Evolutionary conservation across 169 alveolate species (phyloP).

Genomic region (Ichthyophthirius multifiliis): DNA sequence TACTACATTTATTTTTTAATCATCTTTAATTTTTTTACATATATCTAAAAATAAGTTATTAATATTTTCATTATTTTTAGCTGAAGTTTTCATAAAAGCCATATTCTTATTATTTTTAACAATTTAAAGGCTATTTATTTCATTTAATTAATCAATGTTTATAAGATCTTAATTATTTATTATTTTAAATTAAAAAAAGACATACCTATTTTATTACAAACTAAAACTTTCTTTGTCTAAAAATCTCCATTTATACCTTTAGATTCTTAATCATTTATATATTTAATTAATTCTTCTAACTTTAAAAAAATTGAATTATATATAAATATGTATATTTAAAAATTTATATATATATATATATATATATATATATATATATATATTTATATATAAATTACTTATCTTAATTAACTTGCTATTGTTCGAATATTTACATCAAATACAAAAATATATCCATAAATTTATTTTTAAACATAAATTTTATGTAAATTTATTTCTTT

Average conservation of each 20-base stretch:
- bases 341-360: no score
- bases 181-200: neutral
- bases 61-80: slow-evolving; percentile 1
- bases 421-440: neutral
- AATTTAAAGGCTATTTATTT: neutral
- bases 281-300: neutral
- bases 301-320: no score
- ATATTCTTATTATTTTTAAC: neutral
- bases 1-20: neutral
- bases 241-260: slow-evolving; percentile 8
- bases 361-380: neutral
- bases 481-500: neutral
- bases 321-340: neutral
- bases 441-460: neutral
- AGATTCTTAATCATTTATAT: neutral
- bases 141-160: neutral
- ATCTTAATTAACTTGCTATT: neutral
- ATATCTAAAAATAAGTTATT: neutral
- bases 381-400: neutral
- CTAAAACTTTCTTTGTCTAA: neutral
- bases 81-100: neutral
- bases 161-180: neutral
- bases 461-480: neutral
- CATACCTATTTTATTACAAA: neutral
- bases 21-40: neutral